Evolutionary conservation across 2,329 filamentous ascomycete genomes (phyloP), one percentile per base, ranked within the genome.

Genomic region (Sporothrix phasma): DNA sequence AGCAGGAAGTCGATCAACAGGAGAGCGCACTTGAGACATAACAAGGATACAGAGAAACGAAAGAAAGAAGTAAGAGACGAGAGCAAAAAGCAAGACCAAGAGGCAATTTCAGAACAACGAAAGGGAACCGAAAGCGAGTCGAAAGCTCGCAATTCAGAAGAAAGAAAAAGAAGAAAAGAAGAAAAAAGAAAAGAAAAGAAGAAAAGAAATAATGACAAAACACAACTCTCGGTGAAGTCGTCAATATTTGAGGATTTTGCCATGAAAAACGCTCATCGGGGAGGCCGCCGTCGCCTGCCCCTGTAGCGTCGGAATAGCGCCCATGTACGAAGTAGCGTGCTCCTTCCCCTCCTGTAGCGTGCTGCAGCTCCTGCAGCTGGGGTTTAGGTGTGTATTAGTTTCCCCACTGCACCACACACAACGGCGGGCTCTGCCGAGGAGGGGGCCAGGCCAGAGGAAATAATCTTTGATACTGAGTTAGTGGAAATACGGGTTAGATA

Each of bases 271-370:
- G n/a, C n/a, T n/a, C n/a, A n/a, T 41, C 53, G 53, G 56, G 39
- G 56, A 60, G 39, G 56, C 56, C 56, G 56, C 56, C 56, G 6
- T 46, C 56, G 46, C 24, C n/a, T 29, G 58, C n/a, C 29, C 29
- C 22, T 37, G 29, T 34, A 45, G 37, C 37, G 31, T 47, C n/a
- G 43, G n/a, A 39, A 39, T 26, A 61, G 43, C 43, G 29, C 17
- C n/a, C n/a, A n/a, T n/a, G n/a, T n/a, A n/a, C n/a, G n/a, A n/a
- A n/a, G n/a, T n/a, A n/a, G n/a, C n/a, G n/a, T n/a, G n/a, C n/a
- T n/a, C n/a, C n/a, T n/a, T n/a, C n/a, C n/a, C n/a, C 39, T 8
- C 39, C 54, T 58, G 34, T 58, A 58, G 22, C 15, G 22, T 17
- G 13, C 13, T 19, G 19, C 11, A 58, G 24, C 22, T 13, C 26